phyloP scores from a whole-genome alignment of 2,329 filamentous ascomycete species.

The Cladophialophora bantiana region DNA sequence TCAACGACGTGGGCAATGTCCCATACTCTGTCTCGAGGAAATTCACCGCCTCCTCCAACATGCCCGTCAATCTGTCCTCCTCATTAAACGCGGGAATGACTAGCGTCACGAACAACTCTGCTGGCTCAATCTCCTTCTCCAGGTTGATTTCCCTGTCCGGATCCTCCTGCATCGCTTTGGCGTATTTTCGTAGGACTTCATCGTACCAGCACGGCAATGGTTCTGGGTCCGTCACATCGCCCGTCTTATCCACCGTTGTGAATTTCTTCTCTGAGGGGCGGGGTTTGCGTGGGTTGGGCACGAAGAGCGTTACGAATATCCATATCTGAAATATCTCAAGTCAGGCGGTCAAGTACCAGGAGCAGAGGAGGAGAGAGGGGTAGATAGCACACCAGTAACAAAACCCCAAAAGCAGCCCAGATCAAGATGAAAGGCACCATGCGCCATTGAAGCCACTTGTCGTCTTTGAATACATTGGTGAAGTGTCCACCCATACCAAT shows the following conservation, averaged over 20 bases:
- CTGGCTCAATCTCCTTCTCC: constrained; percentile 67
- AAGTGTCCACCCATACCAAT: constrained; percentile 38
- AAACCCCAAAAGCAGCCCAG: constrained; percentile 34
- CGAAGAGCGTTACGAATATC: constrained; percentile 73
- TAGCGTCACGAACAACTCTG: constrained; percentile 85
- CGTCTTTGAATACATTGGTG: constrained; percentile 28
- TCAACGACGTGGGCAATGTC: constrained; percentile 44
- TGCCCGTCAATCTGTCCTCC: constrained; percentile 78
- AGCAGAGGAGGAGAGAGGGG: neutral
- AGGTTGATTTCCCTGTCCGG: constrained; percentile 43
- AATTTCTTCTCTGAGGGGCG: constrained; percentile 84
- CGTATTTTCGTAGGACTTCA: constrained; percentile 64
- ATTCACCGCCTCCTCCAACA: constrained; percentile 87
- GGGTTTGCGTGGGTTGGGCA: constrained; percentile 78
- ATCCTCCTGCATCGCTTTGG: constrained; percentile 54
- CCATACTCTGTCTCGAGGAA: constrained; percentile 84
- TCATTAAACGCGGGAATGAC: constrained; percentile 98
- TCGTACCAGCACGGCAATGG: constrained; percentile 88
- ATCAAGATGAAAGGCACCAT: constrained; percentile 39
- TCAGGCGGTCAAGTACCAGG: constrained; percentile 11
- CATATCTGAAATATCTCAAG: constrained; percentile 62
- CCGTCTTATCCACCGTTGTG: constrained; percentile 73
- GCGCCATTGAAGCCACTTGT: constrained; percentile 30
- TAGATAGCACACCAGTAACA: constrained; percentile 36
- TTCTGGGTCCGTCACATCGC: constrained; percentile 61